These are phyloP conservation scores for Porcisia deanei DNA, from an alignment of 208 protist genomes.

Conservation along the genomic window DNA sequence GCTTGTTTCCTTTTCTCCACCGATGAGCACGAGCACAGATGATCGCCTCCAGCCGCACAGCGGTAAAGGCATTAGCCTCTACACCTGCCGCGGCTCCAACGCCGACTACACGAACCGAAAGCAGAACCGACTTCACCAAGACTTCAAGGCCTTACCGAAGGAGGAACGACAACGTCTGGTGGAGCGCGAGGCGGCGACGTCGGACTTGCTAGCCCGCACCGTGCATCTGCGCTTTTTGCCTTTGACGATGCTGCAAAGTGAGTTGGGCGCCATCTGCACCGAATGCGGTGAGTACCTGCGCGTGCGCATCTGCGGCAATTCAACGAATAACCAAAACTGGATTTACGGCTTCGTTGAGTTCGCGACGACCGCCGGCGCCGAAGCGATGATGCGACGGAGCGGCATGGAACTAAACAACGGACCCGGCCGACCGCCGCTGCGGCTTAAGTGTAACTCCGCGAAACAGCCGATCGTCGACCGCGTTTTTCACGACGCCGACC, in stretches of 20 bases:
- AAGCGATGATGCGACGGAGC: constrained; percentile 45
- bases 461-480: constrained; percentile 74
- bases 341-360: constrained; percentile 82
- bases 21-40: not conserved
- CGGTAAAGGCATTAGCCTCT: constrained; percentile 16
- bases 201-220: constrained; percentile 61
- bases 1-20: constrained; percentile 7
- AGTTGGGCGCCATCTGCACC: constrained; percentile 55
- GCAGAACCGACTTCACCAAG: constrained; percentile 47
- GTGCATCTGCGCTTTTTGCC: constrained; percentile 74
- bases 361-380: constrained; percentile 37
- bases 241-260: constrained; percentile 54
- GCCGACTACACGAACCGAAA: constrained; percentile 26
- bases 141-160: constrained; percentile 72
- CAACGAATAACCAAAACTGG: constrained; percentile 52
- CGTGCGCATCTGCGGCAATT: constrained; percentile 70
- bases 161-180: constrained; percentile 48
- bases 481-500: constrained; percentile 70
- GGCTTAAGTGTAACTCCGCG: constrained; percentile 58
- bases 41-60: constrained; percentile 2
- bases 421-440: constrained; percentile 43
- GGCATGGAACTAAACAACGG: constrained; percentile 64
- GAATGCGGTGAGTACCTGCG: constrained; percentile 68
- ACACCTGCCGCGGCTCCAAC: constrained; percentile 41
- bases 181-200: constrained; percentile 42